phyloP scores from a whole-genome alignment of 441 rosid species.

The Kokia cookei region DNA sequence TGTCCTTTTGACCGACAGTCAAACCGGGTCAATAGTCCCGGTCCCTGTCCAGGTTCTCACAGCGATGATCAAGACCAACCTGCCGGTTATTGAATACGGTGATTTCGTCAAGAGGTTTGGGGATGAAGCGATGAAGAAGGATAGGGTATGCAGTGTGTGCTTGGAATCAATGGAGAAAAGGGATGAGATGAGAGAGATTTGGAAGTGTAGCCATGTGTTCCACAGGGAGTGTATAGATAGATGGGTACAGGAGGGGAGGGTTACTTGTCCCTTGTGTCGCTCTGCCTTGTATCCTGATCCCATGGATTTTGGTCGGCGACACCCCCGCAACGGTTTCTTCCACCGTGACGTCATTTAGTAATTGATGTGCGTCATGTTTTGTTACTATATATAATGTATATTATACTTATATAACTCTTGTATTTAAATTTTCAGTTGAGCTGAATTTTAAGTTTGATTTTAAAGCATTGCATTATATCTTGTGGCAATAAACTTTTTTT shows the following conservation, averaged over 20 bases:
- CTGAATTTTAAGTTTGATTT: too few species aligned
- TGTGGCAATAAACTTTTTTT: too few species aligned
- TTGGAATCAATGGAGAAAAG: slow-evolving; percentile 11
- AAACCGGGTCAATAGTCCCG: slow-evolving; percentile 8
- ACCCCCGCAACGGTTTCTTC: background rate
- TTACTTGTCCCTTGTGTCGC: slow-evolving; percentile 36
- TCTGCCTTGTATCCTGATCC: slow-evolving; percentile 13
- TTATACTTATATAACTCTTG: too few species aligned
- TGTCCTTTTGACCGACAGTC: slow-evolving; percentile 18
- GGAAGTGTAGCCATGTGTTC: slow-evolving; percentile 32
- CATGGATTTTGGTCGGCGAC: background rate
- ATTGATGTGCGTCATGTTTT: background rate
- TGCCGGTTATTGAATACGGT: slow-evolving; percentile 14
- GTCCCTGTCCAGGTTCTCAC: slow-evolving; percentile 17
- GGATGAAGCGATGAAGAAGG: background rate
- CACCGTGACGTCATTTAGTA: background rate
- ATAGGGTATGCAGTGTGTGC: slow-evolving; percentile 22
- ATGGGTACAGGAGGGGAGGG: slow-evolving; percentile 28
- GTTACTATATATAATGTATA: too few species aligned
- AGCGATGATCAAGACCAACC: slow-evolving; percentile 18
- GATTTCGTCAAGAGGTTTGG: slow-evolving; percentile 4
- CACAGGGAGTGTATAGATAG: slow-evolving; percentile 31
- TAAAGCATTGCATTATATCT: too few species aligned
- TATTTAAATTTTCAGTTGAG: too few species aligned
- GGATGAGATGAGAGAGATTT: slow-evolving; percentile 25